phyloP scores from a whole-genome alignment of 306 rosid species.

The Oxytropis ochrocephala region DNA sequence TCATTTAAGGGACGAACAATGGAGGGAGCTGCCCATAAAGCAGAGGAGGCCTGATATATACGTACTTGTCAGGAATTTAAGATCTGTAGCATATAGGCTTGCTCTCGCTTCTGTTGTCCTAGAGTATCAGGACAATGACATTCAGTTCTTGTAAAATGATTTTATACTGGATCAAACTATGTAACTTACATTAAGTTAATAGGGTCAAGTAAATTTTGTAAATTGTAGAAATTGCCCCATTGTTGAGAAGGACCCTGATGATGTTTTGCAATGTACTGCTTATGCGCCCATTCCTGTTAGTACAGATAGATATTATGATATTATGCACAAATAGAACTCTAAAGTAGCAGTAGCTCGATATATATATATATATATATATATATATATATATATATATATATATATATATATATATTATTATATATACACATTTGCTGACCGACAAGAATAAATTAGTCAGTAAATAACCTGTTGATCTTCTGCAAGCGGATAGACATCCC shows the following conservation, averaged over 20 bases:
- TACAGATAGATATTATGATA: slow-evolving; percentile 22
- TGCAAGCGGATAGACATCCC: slow-evolving; percentile 93
- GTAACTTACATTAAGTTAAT: too few relatives aligned
- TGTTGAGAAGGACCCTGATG: slow-evolving; percentile 99
- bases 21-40: slow-evolving; percentile 40
- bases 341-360: slow-evolving; percentile 6
- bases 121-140: slow-evolving; percentile 57
- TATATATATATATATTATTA: too few relatives aligned
- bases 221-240: slow-evolving; percentile 98
- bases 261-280: slow-evolving; percentile 94
- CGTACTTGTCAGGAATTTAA: slow-evolving; percentile 72
- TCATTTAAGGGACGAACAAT: slow-evolving; percentile 56
- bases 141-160: slow-evolving; percentile 43
- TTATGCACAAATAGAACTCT: not conserved
- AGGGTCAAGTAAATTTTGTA: too few relatives aligned
- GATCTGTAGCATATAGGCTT: slow-evolving; percentile 66
- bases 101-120: slow-evolving; percentile 69
- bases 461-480: slow-evolving; percentile 79
- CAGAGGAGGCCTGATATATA: slow-evolving; percentile 53
- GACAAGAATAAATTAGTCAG: slow-evolving; percentile 6
- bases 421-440: not conserved
- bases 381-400: too few relatives aligned
- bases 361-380: too few relatives aligned
- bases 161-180: too few relatives aligned
- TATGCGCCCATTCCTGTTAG: slow-evolving; percentile 96